Evolutionary conservation across 306 rosid genomes (phyloP), one percentile per base, ranked within the genome.

Genomic region (Vigna hirtella): DNA sequence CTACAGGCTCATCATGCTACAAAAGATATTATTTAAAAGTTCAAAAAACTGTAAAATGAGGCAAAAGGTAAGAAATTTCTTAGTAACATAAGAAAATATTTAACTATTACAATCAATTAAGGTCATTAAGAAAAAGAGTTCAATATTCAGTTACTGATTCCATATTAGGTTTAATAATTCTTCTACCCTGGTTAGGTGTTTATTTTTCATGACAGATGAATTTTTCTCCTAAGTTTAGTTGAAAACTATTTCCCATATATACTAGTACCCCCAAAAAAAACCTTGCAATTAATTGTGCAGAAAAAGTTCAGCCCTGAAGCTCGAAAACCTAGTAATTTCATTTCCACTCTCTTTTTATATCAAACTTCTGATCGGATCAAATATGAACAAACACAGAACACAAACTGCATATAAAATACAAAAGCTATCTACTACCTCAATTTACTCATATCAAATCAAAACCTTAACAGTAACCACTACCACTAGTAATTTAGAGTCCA

Each of bases 1-100:
- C 86, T 30, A 89, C 75, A 18, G 97, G 97, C 66, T 90, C 90
- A 79, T 94, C 98, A 17, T 86, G 72, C 98, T 91, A 66, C 83
- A 71, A 49, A 42, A 42, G 26, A 68, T 59, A 72, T 3, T 1
- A 72, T n/a, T 18, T 34, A 24, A 7, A 58, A 26, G 43, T 30
- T 78, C 20, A 74, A 47, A 40, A 32, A n/a, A 15, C 67, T 6
- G 18, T 43, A 66, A 26, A 47, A 59, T 38, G 38, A 34, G 15
- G 12, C 7, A 73, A 53, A 43, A 2, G 6, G 16, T 40, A 55
- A 3, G 9, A 12, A 43, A 16, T 40, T 5, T 9, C 6, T 0
- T 26, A 30, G 10, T 14, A 59, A 26, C 24, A 16, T 6, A 13
- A 32, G 4, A 47, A 24, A 48, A 57, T 5, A 32, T 13, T 48